phyloP scores from a whole-genome alignment of 129 eudicot genomes.

The Erigeron canadensis region DNA sequence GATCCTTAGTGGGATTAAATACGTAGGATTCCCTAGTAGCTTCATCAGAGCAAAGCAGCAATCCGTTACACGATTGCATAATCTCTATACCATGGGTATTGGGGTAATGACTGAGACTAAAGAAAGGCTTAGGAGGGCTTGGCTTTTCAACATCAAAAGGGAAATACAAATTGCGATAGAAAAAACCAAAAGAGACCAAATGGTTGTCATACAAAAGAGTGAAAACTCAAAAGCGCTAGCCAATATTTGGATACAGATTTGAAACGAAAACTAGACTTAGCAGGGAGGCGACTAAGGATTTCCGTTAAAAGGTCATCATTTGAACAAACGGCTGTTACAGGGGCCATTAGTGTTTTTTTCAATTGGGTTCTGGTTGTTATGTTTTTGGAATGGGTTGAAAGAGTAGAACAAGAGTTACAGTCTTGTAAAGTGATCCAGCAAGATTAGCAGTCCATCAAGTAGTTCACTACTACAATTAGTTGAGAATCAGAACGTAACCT shows the following conservation, averaged over 20 bases:
- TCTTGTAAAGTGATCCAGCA: no score
- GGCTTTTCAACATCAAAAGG: constrained; percentile 11
- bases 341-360: background rate
- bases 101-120: constrained; percentile 4
- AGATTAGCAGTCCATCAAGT: no score
- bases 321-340: background rate
- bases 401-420: no score
- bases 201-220: constrained; percentile 15
- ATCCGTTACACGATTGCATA: constrained; percentile 21
- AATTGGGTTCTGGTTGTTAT: background rate
- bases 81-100: constrained; percentile 15
- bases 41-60: constrained; percentile 15
- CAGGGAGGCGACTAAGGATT: constrained; percentile 23
- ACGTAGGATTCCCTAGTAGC: background rate
- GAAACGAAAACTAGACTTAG: constrained; percentile 13
- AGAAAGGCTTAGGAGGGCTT: constrained; percentile 19
- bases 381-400: no score
- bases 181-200: background rate
- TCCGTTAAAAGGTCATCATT: constrained; percentile 20
- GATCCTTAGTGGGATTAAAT: constrained; percentile 12
- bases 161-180: background rate
- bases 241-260: constrained; percentile 29
- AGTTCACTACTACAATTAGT: no score
- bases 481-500: no score
- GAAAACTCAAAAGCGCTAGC: constrained; percentile 13